phyloP scores from a whole-genome alignment of 345 rosid genomes.

The Zanthoxylum bungeanum region DNA sequence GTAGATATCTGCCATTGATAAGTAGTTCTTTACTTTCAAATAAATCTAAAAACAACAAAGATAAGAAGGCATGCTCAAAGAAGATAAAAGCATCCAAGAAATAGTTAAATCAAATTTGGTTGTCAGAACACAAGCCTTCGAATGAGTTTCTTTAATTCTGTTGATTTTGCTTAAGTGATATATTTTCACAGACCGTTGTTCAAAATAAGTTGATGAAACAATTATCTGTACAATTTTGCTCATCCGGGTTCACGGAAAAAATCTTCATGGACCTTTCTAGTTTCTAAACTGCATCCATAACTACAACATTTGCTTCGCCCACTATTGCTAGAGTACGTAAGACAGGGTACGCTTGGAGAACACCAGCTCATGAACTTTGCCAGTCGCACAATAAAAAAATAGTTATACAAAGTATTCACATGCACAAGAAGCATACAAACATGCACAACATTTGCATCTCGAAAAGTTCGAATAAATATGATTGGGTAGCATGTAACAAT shows the following conservation, averaged over 20 bases:
- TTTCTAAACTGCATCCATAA: background rate
- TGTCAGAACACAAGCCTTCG: background rate
- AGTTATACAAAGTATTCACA: background rate
- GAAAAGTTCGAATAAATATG: background rate
- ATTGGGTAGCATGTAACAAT: background rate
- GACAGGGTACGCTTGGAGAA: too few relatives aligned
- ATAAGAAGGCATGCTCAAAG: background rate
- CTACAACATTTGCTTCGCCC: background rate
- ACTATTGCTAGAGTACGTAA: too few relatives aligned
- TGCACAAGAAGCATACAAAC: background rate
- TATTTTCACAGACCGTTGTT: too few relatives aligned
- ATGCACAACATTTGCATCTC: too few relatives aligned
- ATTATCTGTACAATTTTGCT: background rate
- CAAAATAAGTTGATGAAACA: background rate
- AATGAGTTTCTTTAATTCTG: background rate
- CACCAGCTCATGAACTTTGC: too few relatives aligned
- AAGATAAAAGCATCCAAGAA: background rate
- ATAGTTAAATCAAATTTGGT: background rate
- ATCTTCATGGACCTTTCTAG: background rate
- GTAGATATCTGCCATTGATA: slow-evolving; percentile 77
- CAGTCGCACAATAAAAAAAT: background rate
- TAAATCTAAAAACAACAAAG: background rate
- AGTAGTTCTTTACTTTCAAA: slow-evolving; percentile 12
- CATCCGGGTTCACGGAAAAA: background rate
- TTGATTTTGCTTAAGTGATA: background rate